These are phyloP conservation scores for Phytophthora sansomeana DNA, from an alignment of 352 stramenopile species.

Conservation along the genomic window DNA sequence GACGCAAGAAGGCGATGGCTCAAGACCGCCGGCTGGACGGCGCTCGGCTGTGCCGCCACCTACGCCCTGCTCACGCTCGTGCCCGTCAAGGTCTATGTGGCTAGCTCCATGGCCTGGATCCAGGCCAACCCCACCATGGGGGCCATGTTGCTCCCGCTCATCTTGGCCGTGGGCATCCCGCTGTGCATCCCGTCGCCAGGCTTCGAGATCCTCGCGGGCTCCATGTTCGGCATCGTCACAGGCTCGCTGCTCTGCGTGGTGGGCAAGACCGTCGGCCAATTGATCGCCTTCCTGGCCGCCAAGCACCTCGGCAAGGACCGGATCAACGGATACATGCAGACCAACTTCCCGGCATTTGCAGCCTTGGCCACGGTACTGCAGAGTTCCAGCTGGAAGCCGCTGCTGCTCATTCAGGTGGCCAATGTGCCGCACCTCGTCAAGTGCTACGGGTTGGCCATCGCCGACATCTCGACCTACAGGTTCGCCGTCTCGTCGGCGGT, in stretches of 20 bases:
- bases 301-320: conserved; percentile 64
- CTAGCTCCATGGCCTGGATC: conserved; percentile 52
- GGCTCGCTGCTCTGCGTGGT: conserved; percentile 61
- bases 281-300: conserved; percentile 70
- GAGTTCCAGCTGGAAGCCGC: conserved; percentile 74
- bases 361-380: conserved; percentile 61
- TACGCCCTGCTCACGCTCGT: conserved; percentile 40
- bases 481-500: conserved; percentile 70
- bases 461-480: conserved; percentile 57
- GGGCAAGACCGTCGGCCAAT: conserved; percentile 66
- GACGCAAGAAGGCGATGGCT: conserved; percentile 31
- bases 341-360: conserved; percentile 62
- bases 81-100: conserved; percentile 54
- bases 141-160: conserved; percentile 61
- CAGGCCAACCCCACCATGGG: conserved; percentile 51
- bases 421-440: conserved; percentile 78
- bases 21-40: conserved; percentile 29
- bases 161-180: conserved; percentile 62
- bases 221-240: conserved; percentile 63
- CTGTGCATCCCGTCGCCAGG: conserved; percentile 73
- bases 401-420: conserved; percentile 77
- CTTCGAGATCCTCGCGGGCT: conserved; percentile 72
- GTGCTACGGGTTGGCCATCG: conserved; percentile 78
- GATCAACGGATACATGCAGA: conserved; percentile 61
- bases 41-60: conserved; percentile 12